phyloP scores from a whole-genome alignment of 106 monocot genomes.

The Vanilla planifolia region DNA sequence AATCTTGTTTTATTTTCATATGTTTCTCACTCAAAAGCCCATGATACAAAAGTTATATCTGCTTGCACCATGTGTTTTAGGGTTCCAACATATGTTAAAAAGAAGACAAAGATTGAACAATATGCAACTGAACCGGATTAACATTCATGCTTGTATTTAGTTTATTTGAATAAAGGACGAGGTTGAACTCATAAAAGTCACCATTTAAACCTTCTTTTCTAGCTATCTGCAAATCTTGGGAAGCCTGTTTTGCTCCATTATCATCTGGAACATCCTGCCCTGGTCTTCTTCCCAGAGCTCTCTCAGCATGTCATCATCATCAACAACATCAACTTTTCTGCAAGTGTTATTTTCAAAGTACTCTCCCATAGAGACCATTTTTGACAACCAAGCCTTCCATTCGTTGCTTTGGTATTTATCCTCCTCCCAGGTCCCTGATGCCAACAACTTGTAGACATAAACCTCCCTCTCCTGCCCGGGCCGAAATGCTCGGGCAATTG shows the following conservation, averaged over 20 bases:
- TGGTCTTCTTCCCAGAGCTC: slow-evolving; percentile 51
- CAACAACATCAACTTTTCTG: slow-evolving; percentile 17
- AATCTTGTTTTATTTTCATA: too few relatives aligned
- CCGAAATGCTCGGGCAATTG: slow-evolving; percentile 64
- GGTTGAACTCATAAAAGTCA: slow-evolving; percentile 4
- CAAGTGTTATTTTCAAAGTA: slow-evolving; percentile 26
- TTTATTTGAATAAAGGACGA: too few relatives aligned
- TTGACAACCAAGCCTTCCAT: slow-evolving; percentile 64
- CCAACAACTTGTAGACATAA: slow-evolving; percentile 62
- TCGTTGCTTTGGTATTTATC: slow-evolving; percentile 44
- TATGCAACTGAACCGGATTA: too few relatives aligned
- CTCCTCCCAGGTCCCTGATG: slow-evolving; percentile 65
- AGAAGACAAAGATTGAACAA: too few relatives aligned
- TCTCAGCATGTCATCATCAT: slow-evolving; percentile 51
- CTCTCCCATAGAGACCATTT: slow-evolving; percentile 44
- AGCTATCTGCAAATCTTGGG: not conserved
- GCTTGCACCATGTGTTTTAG: too few relatives aligned
- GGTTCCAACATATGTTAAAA: too few relatives aligned
- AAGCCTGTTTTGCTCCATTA: slow-evolving; percentile 26
- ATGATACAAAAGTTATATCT: too few relatives aligned
- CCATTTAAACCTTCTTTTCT: not conserved
- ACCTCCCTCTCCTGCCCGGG: slow-evolving; percentile 63
- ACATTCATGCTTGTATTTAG: too few relatives aligned
- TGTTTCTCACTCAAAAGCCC: too few relatives aligned
- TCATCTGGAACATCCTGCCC: slow-evolving; percentile 31